Evolutionary conservation across 345 rosid genomes (phyloP).

Genomic region (Syzygium aqueum): DNA sequence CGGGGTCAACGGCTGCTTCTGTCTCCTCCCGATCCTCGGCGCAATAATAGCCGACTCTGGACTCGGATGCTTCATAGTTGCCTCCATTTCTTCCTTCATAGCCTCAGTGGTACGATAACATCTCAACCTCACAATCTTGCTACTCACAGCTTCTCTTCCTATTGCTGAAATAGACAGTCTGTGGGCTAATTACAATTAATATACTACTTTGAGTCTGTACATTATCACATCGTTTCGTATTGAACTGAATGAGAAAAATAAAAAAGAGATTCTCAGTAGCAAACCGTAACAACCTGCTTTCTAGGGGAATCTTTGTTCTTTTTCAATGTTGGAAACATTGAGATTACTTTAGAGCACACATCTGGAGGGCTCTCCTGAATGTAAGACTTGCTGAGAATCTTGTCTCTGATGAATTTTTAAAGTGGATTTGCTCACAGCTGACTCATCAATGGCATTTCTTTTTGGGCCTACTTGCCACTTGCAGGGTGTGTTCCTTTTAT

Average conservation of each 20-base stretch:
- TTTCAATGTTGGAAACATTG: not conserved
- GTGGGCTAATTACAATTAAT: not conserved
- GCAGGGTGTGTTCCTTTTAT: conserved; percentile 31
- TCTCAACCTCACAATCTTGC: not conserved
- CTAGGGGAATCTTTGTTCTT: not conserved
- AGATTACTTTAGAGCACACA: not conserved
- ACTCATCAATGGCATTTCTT: not conserved
- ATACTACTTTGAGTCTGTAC: not conserved
- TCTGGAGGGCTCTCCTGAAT: not conserved
- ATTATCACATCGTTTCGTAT: not conserved
- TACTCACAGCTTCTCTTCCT: too few relatives aligned
- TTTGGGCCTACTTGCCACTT: not conserved
- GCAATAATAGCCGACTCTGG: conserved; percentile 35
- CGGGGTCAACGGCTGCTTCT: conserved; percentile 7
- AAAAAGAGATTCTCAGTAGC: not conserved
- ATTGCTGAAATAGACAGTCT: not conserved
- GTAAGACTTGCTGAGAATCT: not conserved
- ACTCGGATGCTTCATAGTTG: conserved; percentile 20
- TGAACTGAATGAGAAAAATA: not conserved
- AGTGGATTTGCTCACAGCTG: not conserved
- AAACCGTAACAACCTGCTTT: not conserved
- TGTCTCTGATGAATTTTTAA: not conserved
- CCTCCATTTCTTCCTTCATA: conserved; percentile 19
- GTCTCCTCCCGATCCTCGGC: conserved; percentile 6
- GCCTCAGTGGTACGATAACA: conserved; percentile 17